Base-by-base conservation (phyloP, 345 rosid genomes). In the Eucalyptus fibrosa region DNA sequence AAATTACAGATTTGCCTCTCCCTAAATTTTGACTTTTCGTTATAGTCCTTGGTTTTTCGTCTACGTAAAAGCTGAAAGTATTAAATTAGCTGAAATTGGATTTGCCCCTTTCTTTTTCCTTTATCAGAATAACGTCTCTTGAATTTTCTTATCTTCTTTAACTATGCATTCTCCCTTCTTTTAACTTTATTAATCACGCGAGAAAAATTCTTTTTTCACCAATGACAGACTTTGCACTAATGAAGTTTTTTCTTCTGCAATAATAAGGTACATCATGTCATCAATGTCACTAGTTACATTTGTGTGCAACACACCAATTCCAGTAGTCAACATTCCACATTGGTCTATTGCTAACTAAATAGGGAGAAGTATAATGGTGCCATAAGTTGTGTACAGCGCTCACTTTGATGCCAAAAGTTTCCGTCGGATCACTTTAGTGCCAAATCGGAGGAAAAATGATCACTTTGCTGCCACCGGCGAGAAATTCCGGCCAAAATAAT, bases 311-410 rank as follows among this genome's bases (percentile, higher is more conserved):
- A 65, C 77, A 65, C 77, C 9, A 65, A 65, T 65, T 65, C 9
- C 5, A 65, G 3, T 65, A n/a, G 10, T 15, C 77, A 65, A 15
- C 37, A 65, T n/a, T n/a, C 5, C 37, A 65, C 8, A n/a, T 30
- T 65, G 77, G 77, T 65, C 37, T 65, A 65, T n/a, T 15, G 5
- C 37, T n/a, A 65, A 65, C 37, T 30, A 65, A 65, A 32, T 4
- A 37, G 11, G 10, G 11, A 45, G 47, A 45, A 45, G 11, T 44
- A 45, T 45, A 45, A 45, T 45, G 47, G 3, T 44, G 10, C 3
- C 3, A 9, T 45, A 9, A 9, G 47, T 45, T 45, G 47, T 45
- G 11, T 45, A 45, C 11, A 3, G 0, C 1, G 1, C 3, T 44
- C 11, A 45, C 47, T 9, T 45, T 45, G 47, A 11, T 45, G 3